These are phyloP conservation scores for Hortiboletus flavorubellus DNA, from an alignment of 768 basidiomycete species.

Conservation along the genomic window DNA sequence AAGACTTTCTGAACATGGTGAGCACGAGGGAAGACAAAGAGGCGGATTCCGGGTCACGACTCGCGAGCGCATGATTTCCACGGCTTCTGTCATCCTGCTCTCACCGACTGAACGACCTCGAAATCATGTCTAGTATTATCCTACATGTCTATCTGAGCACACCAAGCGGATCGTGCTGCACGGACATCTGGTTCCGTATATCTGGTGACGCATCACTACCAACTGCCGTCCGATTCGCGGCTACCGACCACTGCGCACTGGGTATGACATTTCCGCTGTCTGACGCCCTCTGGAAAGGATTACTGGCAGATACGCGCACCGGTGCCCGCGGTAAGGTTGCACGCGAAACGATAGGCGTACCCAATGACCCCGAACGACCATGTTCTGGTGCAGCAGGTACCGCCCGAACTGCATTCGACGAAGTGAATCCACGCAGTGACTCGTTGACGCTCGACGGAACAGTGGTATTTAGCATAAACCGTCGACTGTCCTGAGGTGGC, in stretches of 20 bases:
- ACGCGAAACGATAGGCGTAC: conserved; percentile 9
- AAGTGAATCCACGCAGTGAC: conserved; percentile 18
- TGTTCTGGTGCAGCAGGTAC: conserved; percentile 6
- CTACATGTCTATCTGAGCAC: conserved; percentile 21
- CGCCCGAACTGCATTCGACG: conserved; percentile 13
- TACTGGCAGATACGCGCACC: conserved; percentile 26
- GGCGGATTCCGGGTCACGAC: conserved; percentile 17
- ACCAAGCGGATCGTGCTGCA: conserved; percentile 31
- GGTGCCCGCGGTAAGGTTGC: conserved; percentile 19
- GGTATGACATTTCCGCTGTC: conserved; percentile 7
- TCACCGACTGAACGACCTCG: background rate
- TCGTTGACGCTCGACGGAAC: conserved; percentile 21
- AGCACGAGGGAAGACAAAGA: conserved; percentile 6
- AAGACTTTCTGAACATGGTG: conserved; percentile 63
- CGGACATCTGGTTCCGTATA: conserved; percentile 6
- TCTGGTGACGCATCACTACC: conserved; percentile 6
- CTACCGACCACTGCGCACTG: conserved; percentile 3
- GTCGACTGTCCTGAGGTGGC: conserved; percentile 17
- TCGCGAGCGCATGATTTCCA: conserved; percentile 22
- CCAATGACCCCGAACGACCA: conserved; percentile 18
- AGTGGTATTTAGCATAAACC: conserved; percentile 9
- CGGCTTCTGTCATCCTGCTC: conserved; percentile 3
- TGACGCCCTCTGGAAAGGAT: conserved; percentile 28
- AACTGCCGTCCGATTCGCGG: background rate
- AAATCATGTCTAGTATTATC: background rate